Base-by-base conservation (phyloP, 306 rosid genomes). In the Vicia sativa region DNA sequence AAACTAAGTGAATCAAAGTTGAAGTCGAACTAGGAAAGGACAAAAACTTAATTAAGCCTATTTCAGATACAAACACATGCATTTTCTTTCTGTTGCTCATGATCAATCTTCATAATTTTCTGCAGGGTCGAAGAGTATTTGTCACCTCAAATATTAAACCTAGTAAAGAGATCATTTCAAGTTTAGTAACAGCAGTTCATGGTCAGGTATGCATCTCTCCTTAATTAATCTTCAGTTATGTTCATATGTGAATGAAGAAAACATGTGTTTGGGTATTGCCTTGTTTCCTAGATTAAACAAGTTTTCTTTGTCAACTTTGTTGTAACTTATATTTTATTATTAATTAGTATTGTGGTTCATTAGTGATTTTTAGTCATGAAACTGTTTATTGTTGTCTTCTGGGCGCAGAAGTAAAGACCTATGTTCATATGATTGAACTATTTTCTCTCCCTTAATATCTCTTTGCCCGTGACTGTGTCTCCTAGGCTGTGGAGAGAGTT, bases 111-210 rank as follows among this genome's bases (percentile, higher is more conserved):
- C 12, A 53, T 61, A 15, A 58, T 70, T 56, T 58, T 77, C 65
- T 81, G 72, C 83, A 90, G 99, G 99, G 90, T 71, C 81, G 78
- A 70, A 86, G 81, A 78, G 96, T 90, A 64, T 82, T 88, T 80
- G 74, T 88, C 81, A 95, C 97, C 68, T 87, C 91, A 67, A 90
- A 78, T 71, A 84, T 88, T 46, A 90, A 90, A 71, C 99, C 99
- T 13, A 86, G 91, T 66, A 88, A 71, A 80, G 99, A 85, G 73
- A 81, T 76, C 19, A 72, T 95, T 63, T 84, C 88, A 45, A 80
- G 77, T 41, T 82, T 95, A 84, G 91, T 86, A 12, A 87, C 71
- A 73, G 89, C 92, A 42, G 95, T 95, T 54, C 82, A 75, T 53
- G 99, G 99, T 37, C 87, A 88, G 89, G 99, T 90, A 76, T 58